A percentile compares a stretch with the other conserved stretches of the same genome.
Evolutionary conservation across 2,329 filamentous ascomycete species (phyloP).

Genomic region (Albifimbria verrucaria): DNA sequence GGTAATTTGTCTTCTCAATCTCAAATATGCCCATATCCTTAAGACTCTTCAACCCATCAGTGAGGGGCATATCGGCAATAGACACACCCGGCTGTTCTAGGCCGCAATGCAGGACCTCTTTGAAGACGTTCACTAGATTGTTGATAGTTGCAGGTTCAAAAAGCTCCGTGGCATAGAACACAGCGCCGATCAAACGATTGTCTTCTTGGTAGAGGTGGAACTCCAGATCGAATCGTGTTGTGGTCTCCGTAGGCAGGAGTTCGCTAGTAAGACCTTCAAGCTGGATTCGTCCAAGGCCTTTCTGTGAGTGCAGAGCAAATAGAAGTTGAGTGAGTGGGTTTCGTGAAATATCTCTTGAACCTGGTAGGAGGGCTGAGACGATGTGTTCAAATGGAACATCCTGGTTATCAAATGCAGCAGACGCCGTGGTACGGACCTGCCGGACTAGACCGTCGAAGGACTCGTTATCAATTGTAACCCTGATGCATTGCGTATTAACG

Average conservation of each 20-base stretch:
- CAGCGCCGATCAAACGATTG: background rate
- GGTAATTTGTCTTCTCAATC: constrained; percentile 8
- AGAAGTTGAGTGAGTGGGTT: constrained; percentile 14
- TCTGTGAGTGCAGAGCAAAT: constrained; percentile 18
- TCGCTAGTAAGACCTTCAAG: constrained; percentile 9
- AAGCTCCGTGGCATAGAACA: constrained; percentile 15
- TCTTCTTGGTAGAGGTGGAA: constrained; percentile 17
- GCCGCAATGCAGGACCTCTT: constrained; percentile 8
- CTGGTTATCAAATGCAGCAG: constrained; percentile 13
- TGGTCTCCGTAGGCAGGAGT: background rate
- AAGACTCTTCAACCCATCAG: background rate
- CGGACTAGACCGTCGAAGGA: constrained; percentile 11
- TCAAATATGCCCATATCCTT: background rate
- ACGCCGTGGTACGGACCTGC: constrained; percentile 10
- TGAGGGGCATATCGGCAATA: constrained; percentile 3
- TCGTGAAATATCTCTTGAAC: constrained; percentile 12
- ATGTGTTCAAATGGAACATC: constrained; percentile 16
- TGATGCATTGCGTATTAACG: constrained; percentile 21
- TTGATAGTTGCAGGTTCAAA: constrained; percentile 12
- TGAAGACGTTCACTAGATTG: constrained; percentile 13
- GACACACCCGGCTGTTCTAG: constrained; percentile 8
- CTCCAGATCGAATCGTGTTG: constrained; percentile 16
- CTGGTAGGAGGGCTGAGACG: constrained; percentile 5
- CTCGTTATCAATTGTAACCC: constrained; percentile 12
- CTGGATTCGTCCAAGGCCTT: constrained; percentile 12